Evolutionary conservation across 441 rosid species (phyloP), one percentile per base, ranked within the genome.

Genomic region (Adansonia gregorii): DNA sequence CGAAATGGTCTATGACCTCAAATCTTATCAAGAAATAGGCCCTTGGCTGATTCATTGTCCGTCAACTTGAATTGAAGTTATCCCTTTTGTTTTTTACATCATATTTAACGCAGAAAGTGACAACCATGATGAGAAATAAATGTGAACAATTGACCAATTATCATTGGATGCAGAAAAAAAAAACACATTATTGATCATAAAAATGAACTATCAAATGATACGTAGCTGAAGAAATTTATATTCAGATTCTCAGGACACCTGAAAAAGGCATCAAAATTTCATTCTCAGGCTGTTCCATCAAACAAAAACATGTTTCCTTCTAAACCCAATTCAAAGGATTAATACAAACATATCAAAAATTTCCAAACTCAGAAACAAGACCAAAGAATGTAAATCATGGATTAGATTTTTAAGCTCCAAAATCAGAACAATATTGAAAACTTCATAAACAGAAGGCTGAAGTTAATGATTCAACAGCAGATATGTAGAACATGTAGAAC

Each of bases 261-360:
- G n/a, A 73, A 45, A 41, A 11, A n/a, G 9, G 51, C 46, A 51
- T 7, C 64, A 35, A n/a, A 63, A 27, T 72, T 49, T 74, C 43
- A 27, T 71, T 71, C 48, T 54, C 74, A 70, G 58, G 15, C 6
- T 51, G 46, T 70, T 70, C 7, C 46, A 70, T 70, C 74, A 70
- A 51, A 17, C 24, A 70, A 70, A 70, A 70, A 31, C 74, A 51
- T 15, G 46, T 52, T 52, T 24, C 41, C 12, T 68, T 48, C 41
- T 48, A 68, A 68, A 68, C 39, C 10, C 54, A 46, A 48, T 14
- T 22, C 54, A 68, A 69, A 69, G 27, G 27, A 24, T 48, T 66
- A 48, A 11, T 35, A 35, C 11, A 46, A 46, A n/a, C 20, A 60
- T 24, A 67, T 8, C 6, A 20, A 27, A 27, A 24, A 8, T 20